phyloP scores from a whole-genome alignment of 345 rosid genomes.

The Salix dunnii region DNA sequence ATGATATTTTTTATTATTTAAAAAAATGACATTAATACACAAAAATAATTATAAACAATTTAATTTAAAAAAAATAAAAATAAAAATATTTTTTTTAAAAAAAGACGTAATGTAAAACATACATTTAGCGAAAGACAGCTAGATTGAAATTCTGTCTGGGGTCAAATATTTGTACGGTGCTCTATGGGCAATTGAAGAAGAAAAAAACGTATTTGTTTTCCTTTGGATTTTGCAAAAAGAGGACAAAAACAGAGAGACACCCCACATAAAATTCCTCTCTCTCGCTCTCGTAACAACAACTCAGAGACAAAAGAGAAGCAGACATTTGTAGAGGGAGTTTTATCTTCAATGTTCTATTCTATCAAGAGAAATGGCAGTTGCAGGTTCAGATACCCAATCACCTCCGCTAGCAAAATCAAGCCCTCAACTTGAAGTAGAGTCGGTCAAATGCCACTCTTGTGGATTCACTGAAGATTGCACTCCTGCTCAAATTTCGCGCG shows the following conservation, averaged over 20 bases:
- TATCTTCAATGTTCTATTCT: constrained; percentile 23
- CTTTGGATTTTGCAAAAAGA: not conserved
- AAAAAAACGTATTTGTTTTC: too few relatives aligned
- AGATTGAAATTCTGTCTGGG: too few relatives aligned
- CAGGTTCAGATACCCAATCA: constrained; percentile 29
- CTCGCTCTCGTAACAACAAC: not conserved
- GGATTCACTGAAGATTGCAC: constrained; percentile 70
- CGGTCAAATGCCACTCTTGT: constrained; percentile 53
- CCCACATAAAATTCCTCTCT: not conserved
- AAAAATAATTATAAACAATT: accelerated
- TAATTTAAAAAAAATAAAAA: too few relatives aligned
- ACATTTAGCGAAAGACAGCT: too few relatives aligned
- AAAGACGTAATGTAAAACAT: too few relatives aligned
- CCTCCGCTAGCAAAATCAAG: not conserved
- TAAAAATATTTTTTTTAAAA: too few relatives aligned
- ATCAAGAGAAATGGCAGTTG: constrained; percentile 28
- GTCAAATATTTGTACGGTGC: too few relatives aligned
- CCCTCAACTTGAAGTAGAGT: constrained; percentile 32
- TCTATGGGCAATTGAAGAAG: too few relatives aligned
- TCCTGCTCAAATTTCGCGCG: constrained; percentile 40
- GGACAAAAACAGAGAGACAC: not conserved
- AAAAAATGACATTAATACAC: too few relatives aligned
- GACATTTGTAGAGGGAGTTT: constrained; percentile 1
- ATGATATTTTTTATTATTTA: too few relatives aligned
- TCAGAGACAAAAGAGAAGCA: not conserved